These are phyloP conservation scores for Solanum appendiculatum DNA, from an alignment of 257 asterid genomes.

Conservation along the genomic window DNA sequence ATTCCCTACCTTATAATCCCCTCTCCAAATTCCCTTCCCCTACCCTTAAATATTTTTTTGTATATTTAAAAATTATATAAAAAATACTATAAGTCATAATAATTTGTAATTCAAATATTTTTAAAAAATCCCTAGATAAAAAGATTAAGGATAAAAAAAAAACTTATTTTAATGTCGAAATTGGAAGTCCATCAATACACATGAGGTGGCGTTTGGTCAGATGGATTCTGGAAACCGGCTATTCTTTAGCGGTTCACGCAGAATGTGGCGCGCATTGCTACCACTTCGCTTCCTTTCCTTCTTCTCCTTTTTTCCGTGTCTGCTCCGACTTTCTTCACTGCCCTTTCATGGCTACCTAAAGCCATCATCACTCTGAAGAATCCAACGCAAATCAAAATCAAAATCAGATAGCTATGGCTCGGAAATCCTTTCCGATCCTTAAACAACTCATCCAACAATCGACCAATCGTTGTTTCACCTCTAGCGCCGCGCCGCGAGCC, in stretches of 20 bases:
- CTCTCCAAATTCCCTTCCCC: no score
- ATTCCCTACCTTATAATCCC: no score
- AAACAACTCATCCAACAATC: constrained; percentile 18
- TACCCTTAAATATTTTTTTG: no score
- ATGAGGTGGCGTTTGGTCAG: neutral
- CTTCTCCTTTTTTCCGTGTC: neutral
- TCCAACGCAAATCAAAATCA: neutral
- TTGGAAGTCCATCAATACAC: neutral
- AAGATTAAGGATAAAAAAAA: no score
- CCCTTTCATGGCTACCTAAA: constrained; percentile 1
- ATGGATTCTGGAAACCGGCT: neutral
- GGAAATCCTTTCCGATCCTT: constrained; percentile 31
- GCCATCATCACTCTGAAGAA: neutral
- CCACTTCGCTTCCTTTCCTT: neutral
- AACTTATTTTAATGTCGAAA: neutral
- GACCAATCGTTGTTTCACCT: constrained; percentile 5
- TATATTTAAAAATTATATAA: no score
- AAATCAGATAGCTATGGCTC: neutral
- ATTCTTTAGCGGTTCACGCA: neutral
- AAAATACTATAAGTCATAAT: no score
- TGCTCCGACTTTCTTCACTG: neutral
- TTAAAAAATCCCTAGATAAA: no score
- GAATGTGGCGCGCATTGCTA: neutral
- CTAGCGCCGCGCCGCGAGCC: constrained; percentile 49
- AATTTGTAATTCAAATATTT: no score